Conservation (phyloP, 768 basidiomycete species). For the Suillus weaverae region DNA sequence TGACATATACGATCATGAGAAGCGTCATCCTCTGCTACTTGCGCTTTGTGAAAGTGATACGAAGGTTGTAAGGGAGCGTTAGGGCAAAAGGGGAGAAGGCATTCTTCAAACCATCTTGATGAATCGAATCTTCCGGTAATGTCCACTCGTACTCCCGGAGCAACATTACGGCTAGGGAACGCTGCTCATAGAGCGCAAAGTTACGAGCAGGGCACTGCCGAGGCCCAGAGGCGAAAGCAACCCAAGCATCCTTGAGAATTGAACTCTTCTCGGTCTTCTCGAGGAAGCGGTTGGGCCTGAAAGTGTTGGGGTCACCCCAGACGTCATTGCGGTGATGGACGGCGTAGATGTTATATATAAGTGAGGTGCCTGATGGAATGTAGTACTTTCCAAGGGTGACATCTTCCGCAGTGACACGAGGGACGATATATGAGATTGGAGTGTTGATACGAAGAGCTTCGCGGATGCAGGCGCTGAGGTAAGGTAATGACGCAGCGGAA, state of each 20-base stretch:
- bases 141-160: constrained; percentile 35
- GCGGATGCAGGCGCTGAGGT: constrained; percentile 39
- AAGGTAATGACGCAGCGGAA: constrained; percentile 23
- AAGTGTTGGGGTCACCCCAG: constrained; percentile 32
- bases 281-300: constrained; percentile 34
- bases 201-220: constrained; percentile 35
- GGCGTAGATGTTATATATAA: constrained; percentile 35
- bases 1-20: not conserved
- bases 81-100: constrained; percentile 38
- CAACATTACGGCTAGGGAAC: constrained; percentile 36
- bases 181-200: constrained; percentile 33
- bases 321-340: constrained; percentile 30
- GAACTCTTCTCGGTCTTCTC: constrained; percentile 4
- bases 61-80: constrained; percentile 34
- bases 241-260: constrained; percentile 16
- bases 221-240: constrained; percentile 35
- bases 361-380: constrained; percentile 30
- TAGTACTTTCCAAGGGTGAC: constrained; percentile 28
- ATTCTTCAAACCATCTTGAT: constrained; percentile 29
- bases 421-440: constrained; percentile 25
- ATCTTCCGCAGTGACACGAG: constrained; percentile 11
- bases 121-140: constrained; percentile 29
- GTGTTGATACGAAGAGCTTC: constrained; percentile 40
- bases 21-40: not conserved
- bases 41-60: constrained; percentile 28